Conservation (phyloP, 2,329 filamentous ascomycete genomes). For the Verticillium nubilum region DNA sequence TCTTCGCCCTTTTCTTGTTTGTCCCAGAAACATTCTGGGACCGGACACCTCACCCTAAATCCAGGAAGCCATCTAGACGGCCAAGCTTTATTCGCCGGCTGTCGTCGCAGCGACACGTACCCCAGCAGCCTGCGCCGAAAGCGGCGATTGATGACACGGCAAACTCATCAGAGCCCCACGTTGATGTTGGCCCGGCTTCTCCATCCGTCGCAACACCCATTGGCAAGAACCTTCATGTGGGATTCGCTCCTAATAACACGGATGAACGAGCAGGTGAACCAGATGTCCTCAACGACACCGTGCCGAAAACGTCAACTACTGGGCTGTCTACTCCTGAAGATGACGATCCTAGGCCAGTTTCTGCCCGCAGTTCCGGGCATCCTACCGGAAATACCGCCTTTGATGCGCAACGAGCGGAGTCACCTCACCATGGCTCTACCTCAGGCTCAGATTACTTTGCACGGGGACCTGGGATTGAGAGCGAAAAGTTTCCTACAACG, state of each 20-base stretch:
- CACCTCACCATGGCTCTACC: background rate
- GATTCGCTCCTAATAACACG: conserved; percentile 18
- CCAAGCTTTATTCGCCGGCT: conserved; percentile 41
- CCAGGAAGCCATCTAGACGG: conserved; percentile 30
- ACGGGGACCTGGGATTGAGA: conserved; percentile 29
- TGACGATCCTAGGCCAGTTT: background rate
- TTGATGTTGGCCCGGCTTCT: background rate
- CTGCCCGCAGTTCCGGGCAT: background rate
- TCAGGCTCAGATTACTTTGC: conserved; percentile 15
- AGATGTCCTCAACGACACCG: background rate
- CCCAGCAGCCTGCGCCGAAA: conserved; percentile 2
- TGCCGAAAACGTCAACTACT: background rate
- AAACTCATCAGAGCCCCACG: background rate
- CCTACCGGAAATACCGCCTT: background rate
- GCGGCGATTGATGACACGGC: background rate
- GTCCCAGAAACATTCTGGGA: conserved; percentile 98
- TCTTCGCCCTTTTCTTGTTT: conserved; percentile 75
- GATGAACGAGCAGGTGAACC: conserved; percentile 8
- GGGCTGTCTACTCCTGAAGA: background rate
- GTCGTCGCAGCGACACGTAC: conserved; percentile 31
- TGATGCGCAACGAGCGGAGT: background rate
- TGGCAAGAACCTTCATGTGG: conserved; percentile 22
- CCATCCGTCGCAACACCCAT: background rate
- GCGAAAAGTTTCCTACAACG: conserved; percentile 30
- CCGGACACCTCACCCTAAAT: conserved; percentile 55